Percentiles rank a stretch among this genome's conserved stretches.
These are phyloP conservation scores for Ophiostoma pallidulum DNA, from an alignment of 2,329 filamentous ascomycete species.

Conservation along the genomic window DNA sequence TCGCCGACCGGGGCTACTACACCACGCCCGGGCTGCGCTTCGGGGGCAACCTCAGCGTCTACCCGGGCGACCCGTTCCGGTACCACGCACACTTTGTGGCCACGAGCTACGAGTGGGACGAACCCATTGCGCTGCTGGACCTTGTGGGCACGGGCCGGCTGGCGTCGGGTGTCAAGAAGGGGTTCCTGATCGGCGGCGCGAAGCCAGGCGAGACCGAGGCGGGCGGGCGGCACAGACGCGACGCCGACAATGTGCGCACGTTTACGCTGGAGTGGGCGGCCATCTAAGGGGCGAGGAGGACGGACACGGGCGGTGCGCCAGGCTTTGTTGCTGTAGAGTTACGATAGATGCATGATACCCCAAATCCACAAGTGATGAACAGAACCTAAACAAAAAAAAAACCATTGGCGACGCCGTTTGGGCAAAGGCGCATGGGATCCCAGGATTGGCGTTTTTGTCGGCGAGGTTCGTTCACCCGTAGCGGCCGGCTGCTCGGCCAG, in stretches of 20 bases:
- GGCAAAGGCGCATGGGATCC: too few relatives aligned
- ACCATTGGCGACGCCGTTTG: too few relatives aligned
- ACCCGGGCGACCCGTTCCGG: slow-evolving; percentile 86
- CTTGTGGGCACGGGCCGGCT: slow-evolving; percentile 78
- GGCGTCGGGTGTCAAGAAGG: slow-evolving; percentile 94
- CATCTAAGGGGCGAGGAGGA: slow-evolving; percentile 62
- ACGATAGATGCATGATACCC: slow-evolving; percentile 1
- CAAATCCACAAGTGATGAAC: too few relatives aligned
- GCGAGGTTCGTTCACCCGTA: too few relatives aligned
- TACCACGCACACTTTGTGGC: slow-evolving; percentile 94
- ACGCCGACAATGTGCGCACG: slow-evolving; percentile 41
- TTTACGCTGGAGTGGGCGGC: slow-evolving; percentile 93
- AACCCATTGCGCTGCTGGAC: slow-evolving; percentile 75
- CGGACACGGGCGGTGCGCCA: slow-evolving; percentile 17
- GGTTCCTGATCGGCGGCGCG: slow-evolving; percentile 73
- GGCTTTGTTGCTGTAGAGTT: not conserved
- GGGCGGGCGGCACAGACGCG: not conserved
- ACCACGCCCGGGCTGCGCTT: slow-evolving; percentile 89
- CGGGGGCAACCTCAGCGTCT: slow-evolving; percentile 87
- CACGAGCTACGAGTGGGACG: slow-evolving; percentile 76
- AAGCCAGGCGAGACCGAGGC: not conserved
- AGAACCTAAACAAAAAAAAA: too few relatives aligned
- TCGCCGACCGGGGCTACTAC: slow-evolving; percentile 74
- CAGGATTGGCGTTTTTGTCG: too few relatives aligned
- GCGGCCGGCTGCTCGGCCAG: too few relatives aligned